These are phyloP conservation scores for Lophiotrema nucula DNA, from an alignment of 495 filamentous ascomycete species.

Conservation along the genomic window DNA sequence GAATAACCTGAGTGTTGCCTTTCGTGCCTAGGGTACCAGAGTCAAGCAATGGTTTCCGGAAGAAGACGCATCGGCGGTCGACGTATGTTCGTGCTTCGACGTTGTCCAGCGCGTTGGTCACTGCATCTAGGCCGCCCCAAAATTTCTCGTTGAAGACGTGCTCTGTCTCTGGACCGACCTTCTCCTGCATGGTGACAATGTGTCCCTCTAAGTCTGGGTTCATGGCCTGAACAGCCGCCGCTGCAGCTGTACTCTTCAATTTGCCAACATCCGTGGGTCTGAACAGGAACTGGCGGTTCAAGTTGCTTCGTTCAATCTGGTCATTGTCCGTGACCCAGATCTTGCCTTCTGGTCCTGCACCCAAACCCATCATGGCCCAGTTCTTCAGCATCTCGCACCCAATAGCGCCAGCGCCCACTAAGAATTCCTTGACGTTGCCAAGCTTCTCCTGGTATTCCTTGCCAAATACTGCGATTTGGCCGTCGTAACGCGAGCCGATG, in stretches of 20 bases:
- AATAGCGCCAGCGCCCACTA: constrained; percentile 96
- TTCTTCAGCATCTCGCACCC: constrained; percentile 99
- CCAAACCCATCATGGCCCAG: constrained; percentile 98
- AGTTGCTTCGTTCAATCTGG: constrained; percentile 97
- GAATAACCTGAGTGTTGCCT: constrained; percentile 94
- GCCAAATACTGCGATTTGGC: constrained; percentile 95
- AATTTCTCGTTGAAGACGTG: constrained; percentile 93
- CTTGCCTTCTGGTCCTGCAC: constrained; percentile 80
- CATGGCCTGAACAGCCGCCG: constrained; percentile 85
- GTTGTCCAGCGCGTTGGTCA: constrained; percentile 97
- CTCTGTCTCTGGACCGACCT: constrained; percentile 90
- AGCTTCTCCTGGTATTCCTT: constrained; percentile 92
- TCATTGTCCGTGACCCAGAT: constrained; percentile 97
- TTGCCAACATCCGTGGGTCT: constrained; percentile 89
- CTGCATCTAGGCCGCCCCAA: constrained; percentile 85
- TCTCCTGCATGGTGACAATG: constrained; percentile 80
- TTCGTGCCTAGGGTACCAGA: constrained; percentile 97
- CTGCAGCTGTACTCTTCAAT: constrained; percentile 95
- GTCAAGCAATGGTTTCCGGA: constrained; percentile 94
- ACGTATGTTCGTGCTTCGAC: constrained; percentile 97
- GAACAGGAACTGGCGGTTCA: constrained; percentile 98
- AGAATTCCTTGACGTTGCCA: constrained; percentile 81
- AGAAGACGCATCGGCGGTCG: constrained; percentile 96
- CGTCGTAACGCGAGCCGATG: constrained; percentile 81
- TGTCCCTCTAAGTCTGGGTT: constrained; percentile 87